Percentiles rank a stretch among this genome's conserved stretches.
Evolutionary conservation across 2,329 filamentous ascomycete species (phyloP).

Genomic region (Fusarium acutatum): DNA sequence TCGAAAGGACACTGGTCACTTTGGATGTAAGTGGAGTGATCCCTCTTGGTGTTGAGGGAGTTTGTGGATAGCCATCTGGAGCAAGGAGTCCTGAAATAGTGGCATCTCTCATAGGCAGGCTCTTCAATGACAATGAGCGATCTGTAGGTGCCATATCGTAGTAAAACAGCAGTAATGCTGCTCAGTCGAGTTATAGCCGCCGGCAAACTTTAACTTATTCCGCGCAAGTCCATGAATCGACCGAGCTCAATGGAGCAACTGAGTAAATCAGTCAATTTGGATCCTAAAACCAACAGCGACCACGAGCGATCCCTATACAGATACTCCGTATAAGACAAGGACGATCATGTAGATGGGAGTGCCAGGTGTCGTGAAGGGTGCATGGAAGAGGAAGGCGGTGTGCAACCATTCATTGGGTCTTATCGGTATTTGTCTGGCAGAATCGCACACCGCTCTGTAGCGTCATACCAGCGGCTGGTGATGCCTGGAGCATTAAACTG

Average conservation of each 20-base stretch:
- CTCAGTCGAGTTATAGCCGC: not conserved
- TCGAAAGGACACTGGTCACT: constrained; percentile 84
- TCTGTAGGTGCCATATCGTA: constrained; percentile 32
- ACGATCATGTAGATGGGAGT: constrained; percentile 1
- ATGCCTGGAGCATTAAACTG: constrained; percentile 32
- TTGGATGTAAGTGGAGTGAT: constrained; percentile 79
- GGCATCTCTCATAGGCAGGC: constrained; percentile 37
- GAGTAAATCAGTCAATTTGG: not conserved
- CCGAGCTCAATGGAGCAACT: not conserved
- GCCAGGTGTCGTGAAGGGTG: constrained; percentile 39
- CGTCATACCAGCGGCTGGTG: constrained; percentile 40
- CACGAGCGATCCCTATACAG: not conserved
- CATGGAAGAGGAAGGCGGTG: constrained; percentile 39
- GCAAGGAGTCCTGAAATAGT: constrained; percentile 65
- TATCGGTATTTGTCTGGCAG: constrained; percentile 39
- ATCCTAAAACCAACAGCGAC: not conserved
- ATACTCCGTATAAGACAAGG: not conserved
- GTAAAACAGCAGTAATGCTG: not conserved
- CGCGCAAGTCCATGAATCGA: not conserved
- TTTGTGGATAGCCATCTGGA: constrained; percentile 88
- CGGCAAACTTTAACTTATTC: constrained; percentile 13
- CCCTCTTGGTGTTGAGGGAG: constrained; percentile 59
- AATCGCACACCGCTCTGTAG: constrained; percentile 39
- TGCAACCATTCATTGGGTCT: constrained; percentile 7
- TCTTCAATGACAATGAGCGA: constrained; percentile 29